A percentile compares a stretch with the other conserved stretches of the same genome.
These are phyloP conservation scores for Glonium stellatum DNA, from an alignment of 495 filamentous ascomycete genomes.

Conservation along the genomic window DNA sequence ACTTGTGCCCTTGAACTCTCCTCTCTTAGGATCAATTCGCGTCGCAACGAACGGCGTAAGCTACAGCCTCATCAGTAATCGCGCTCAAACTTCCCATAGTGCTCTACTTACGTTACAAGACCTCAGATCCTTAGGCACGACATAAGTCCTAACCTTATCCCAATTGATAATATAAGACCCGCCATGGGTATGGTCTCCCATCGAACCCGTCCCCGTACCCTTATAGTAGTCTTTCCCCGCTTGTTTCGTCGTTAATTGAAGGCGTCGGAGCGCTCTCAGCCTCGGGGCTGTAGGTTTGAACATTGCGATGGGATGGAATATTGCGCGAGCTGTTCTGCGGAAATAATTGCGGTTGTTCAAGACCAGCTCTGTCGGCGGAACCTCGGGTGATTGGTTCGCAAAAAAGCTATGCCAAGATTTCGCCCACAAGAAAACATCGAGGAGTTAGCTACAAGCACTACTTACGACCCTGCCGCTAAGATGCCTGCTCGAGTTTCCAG, in stretches of 20 bases:
- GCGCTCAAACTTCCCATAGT: neutral
- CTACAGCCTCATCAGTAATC: slow-evolving; percentile 39
- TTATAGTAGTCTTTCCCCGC: slow-evolving; percentile 95
- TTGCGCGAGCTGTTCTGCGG: neutral
- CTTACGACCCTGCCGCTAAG: neutral
- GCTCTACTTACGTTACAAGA: slow-evolving; percentile 59
- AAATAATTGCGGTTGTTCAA: neutral
- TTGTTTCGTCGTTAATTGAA: slow-evolving; percentile 81
- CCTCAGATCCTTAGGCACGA: slow-evolving; percentile 59
- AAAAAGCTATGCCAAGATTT: slow-evolving; percentile 21
- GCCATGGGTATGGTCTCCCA: slow-evolving; percentile 78
- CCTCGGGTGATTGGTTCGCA: neutral
- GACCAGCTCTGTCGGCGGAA: slow-evolving; percentile 2
- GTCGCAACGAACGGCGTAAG: slow-evolving; percentile 81
- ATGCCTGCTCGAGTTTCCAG: slow-evolving; percentile 30
- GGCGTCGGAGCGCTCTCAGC: slow-evolving; percentile 57
- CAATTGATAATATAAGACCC: slow-evolving; percentile 80
- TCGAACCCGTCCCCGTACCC: slow-evolving; percentile 78
- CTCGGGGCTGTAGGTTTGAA: slow-evolving; percentile 58
- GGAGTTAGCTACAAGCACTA: neutral
- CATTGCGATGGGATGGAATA: neutral
- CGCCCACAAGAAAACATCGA: slow-evolving; percentile 9
- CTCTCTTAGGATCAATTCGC: slow-evolving; percentile 46
- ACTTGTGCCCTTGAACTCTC: slow-evolving; percentile 39
- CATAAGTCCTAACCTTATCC: slow-evolving; percentile 83